These are phyloP conservation scores for Rhizopus arrhizus DNA, from an alignment of 371 early-diverging fungal species.

Conservation along the genomic window DNA sequence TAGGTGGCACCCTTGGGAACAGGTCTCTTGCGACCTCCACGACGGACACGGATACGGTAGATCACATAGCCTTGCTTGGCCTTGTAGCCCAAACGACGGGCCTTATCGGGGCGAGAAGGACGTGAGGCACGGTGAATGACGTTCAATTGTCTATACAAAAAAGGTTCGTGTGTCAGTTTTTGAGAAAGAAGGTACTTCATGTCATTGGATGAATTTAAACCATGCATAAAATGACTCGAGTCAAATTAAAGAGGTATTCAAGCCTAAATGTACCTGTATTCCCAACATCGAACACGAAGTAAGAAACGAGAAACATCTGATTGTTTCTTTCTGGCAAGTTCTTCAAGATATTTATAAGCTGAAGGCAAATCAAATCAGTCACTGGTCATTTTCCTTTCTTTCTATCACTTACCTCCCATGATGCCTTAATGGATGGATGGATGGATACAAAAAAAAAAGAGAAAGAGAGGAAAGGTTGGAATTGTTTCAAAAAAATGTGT, in stretches of 20 bases:
- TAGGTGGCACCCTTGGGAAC: conserved; percentile 96
- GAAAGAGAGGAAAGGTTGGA: background rate
- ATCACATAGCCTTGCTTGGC: conserved; percentile 98
- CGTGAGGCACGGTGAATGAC: conserved; percentile 97
- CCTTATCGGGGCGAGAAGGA: conserved; percentile 99
- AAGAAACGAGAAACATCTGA: conserved; percentile 98
- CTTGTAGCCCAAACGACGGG: conserved; percentile 98
- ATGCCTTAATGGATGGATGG: background rate
- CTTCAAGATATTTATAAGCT: conserved; percentile 96
- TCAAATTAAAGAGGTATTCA: conserved; percentile 8
- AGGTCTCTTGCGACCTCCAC: conserved; percentile 97
- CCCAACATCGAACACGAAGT: conserved; percentile 97
- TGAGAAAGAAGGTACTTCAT: no score
- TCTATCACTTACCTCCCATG: conserved; percentile 1
- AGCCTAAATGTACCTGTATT: conserved; percentile 44
- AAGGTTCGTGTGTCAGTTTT: background rate
- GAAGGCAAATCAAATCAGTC: background rate
- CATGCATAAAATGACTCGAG: conserved; percentile 2
- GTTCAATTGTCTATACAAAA: conserved; percentile 80
- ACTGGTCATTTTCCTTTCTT: background rate
- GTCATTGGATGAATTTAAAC: conserved; percentile 8
- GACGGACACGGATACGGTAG: conserved; percentile 97
- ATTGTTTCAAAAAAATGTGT: background rate
- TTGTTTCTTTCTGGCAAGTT: conserved; percentile 98
- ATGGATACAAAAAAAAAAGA: conserved; percentile 1